Percentiles rank a stretch among this genome's conserved stretches.
Evolutionary conservation across 306 rosid genomes (phyloP).

Genomic region (Prunus padus): DNA sequence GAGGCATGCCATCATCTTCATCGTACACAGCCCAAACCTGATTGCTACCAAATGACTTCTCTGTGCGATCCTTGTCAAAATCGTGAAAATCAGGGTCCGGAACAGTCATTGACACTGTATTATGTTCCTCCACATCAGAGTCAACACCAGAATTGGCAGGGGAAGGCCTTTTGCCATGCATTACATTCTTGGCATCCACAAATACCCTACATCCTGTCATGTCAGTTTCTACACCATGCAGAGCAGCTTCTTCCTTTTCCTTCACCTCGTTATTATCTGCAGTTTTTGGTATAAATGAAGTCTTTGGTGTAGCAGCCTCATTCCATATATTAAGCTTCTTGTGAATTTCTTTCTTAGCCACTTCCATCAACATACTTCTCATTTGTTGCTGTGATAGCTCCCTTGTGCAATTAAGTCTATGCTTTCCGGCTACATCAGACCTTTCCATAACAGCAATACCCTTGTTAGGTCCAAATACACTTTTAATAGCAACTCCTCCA

Average conservation of each 20-base stretch:
- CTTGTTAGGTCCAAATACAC: conserved; percentile 38
- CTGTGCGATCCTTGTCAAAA: conserved; percentile 81
- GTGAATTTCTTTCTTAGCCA: conserved; percentile 55
- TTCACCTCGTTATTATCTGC: conserved; percentile 29
- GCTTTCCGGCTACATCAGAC: conserved; percentile 32
- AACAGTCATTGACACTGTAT: conserved; percentile 60
- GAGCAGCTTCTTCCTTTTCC: conserved; percentile 18
- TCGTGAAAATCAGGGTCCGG: conserved; percentile 90
- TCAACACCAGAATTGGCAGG: conserved; percentile 31
- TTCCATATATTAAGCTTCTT: conserved; percentile 53
- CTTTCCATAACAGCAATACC: conserved; percentile 39
- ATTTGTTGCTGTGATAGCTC: conserved; percentile 42
- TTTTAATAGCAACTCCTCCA: conserved; percentile 31
- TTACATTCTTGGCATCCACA: conserved; percentile 27
- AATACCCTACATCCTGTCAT: conserved; percentile 8
- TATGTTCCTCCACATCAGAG: conserved; percentile 22
- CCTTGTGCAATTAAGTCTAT: conserved; percentile 31
- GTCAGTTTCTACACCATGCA: conserved; percentile 32
- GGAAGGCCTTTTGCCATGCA: conserved; percentile 12
- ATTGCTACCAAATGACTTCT: conserved; percentile 60
- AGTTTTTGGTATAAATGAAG: conserved; percentile 23
- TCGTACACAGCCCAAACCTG: conserved; percentile 93
- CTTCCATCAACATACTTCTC: conserved; percentile 46
- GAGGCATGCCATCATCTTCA: conserved; percentile 95
- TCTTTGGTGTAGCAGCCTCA: conserved; percentile 25